Base-by-base conservation (phyloP, 1,284 basidiomycete species). In the Boletus albobrunnescens region DNA sequence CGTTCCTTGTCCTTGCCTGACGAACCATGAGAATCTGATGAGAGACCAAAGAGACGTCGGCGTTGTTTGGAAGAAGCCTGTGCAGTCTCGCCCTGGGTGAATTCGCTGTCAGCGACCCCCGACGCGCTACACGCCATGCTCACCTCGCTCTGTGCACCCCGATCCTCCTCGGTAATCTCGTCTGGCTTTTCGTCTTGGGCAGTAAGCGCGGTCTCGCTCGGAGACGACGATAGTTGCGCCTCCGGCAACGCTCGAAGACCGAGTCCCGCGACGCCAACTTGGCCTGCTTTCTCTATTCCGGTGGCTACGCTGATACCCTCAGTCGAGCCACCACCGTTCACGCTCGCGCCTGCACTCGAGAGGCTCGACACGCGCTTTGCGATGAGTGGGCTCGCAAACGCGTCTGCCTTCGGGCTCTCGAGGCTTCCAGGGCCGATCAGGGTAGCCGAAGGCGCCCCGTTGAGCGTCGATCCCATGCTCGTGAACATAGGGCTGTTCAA, bases 101-200 rank as follows among this genome's bases (percentile, higher is more conserved):
- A 54, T 37, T 22, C 33, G 26, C 33, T 16, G 19, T 45, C 46
- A 40, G 44, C 24, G 3, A 19, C 14, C 37, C 12, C 37, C 19
- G 14, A 13, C 41, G 20, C 14, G 41, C 43, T 1, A 14, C 17
- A 3, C 46, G 16, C n/a, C 11, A 30, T 64, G 26, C 78, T 42
- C 54, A 85, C 87, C 64, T 90, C 87, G 59, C 84, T 88, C 63
- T 84, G 65, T 36, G 74, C 78, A 14, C 68, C 78, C 19, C 76
- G 71, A 5, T 87, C 84, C n/a, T 87, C 85, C 3, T 77, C 75
- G 3, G 50, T 63, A 9, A 51, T 51, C 12, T 63, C 72, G 20
- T 63, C 56, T 10, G 55, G 55, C 36, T 67, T 67, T 20, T 60
- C 50, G 11, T 69, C 64, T 6, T 64, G 71, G 4, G 63, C 63